Evolutionary conservation across 2,329 filamentous ascomycete species (phyloP), one percentile per base, ranked within the genome.

Genomic region (Pseudopyricularia javanii): DNA sequence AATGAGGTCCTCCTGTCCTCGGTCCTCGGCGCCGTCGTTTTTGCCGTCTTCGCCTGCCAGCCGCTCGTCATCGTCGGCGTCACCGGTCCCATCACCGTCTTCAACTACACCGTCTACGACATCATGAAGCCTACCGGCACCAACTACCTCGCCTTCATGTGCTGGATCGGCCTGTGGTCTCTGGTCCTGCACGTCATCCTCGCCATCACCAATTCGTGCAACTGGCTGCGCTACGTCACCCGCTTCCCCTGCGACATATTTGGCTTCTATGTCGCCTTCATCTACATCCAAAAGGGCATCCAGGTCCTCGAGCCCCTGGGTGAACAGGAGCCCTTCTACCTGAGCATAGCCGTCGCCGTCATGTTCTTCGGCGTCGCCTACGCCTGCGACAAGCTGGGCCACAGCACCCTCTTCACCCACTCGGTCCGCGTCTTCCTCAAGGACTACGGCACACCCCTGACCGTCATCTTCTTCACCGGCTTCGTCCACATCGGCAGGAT

Each of bases 181-280:
- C 70, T 94, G 20, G 73, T 91, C 24, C 83, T 95, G 69, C 89
- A 95, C 68, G 91, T 86, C 85, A 72, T 89, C 43, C 77, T 94
- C 20, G 89, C 89, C 49, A 73, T 88, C 53, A 88, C 86, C 11
- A 95, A 95, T 65, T 83, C 88, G 1, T 95, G 90, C 72, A 93
- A 95, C 67, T 86, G 78, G 61, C 74, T 95, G n/a, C 84, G 82
- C 62, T 95, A 91, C 66, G 89, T 95, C 22, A 95, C 90, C 1
- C 79, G 88, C 14, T 95, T 95, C 64, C 89, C 88, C 24, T 95
- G 90, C 69, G 90, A 95, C 66, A 93, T 91, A 61, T 95, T 95
- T 59, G 90, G 89, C 50, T 94, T 95, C 70, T 95, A 95, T 64
- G 89, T 95, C 49, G 89, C 89, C 54, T 90, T 87, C 63, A 91